Base-by-base conservation (phyloP, 2,329 filamentous ascomycete genomes). In the Penicillium sp. region DNA sequence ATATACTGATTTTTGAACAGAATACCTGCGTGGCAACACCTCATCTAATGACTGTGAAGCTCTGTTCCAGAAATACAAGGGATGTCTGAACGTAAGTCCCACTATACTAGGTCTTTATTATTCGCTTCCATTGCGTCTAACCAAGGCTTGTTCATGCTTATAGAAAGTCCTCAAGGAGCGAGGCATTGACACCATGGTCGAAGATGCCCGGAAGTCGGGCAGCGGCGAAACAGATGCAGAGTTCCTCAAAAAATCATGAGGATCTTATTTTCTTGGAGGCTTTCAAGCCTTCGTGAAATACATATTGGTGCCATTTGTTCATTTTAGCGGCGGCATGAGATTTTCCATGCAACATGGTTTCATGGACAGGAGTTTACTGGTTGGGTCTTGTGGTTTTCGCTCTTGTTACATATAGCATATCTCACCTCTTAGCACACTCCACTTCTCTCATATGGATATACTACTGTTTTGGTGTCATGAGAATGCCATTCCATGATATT, bases 101-200 rank as follows among this genome's bases (percentile, higher is more conserved):
- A 11, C 24, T 18, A 16, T 7, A 10, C 5, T 22, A 21, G 8
- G 24, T 27, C 24, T 27, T 27, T 8, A 27, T 27, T 27, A 2
- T 4, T 27, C 24, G 40, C 24, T 5, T 29, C 9, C 24, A 47
- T 27, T n/a, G n/a, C 34, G n/a, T 53, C 34, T 48, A 22, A 46
- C 42, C n/a, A 5, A 29, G 18, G n/a, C 22, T 16, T 45, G 43
- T 53, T 32, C 53, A 32, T 46, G 39, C n/a, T n/a, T 46, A 13
- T 61, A 97, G 92, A 87, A 85, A 77, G 92, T 88, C 3, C 80
- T 99, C 46, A 95, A 94, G 74, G 86, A 91, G 53, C 85, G 89
- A 66, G 94, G 94, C 53, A 96, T 99, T 69, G 92, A 97, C 73
- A 90, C 88, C 66, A 89, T 97, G 80, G 79, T 99, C 10, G 90